A percentile compares a stretch with the other conserved stretches of the same genome.
These are phyloP conservation scores for Spatholobus suberectus DNA, from an alignment of 306 rosid genomes.

Conservation along the genomic window DNA sequence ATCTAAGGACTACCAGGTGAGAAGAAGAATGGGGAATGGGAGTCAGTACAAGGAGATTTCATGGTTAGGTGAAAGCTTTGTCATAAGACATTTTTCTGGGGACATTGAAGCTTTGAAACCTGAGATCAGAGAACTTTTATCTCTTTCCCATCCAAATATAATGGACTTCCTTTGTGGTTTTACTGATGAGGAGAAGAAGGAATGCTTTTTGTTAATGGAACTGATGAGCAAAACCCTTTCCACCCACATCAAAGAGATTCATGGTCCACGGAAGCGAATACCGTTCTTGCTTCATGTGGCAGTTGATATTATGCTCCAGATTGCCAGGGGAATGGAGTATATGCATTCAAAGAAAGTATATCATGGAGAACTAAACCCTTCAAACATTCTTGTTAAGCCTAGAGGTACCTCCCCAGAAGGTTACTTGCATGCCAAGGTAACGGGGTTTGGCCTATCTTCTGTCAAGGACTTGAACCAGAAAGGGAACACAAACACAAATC, in stretches of 20 bases:
- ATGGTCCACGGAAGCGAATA: constrained; percentile 64
- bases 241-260: constrained; percentile 67
- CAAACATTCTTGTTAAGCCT: constrained; percentile 70
- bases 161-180: constrained; percentile 72
- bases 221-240: constrained; percentile 76
- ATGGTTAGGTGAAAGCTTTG: constrained; percentile 91
- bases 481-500: constrained; percentile 53
- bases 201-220: constrained; percentile 78
- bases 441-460: constrained; percentile 69
- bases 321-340: constrained; percentile 90
- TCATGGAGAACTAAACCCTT: constrained; percentile 80
- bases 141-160: constrained; percentile 87
- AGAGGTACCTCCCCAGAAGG: constrained; percentile 74
- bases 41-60: constrained; percentile 76
- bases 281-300: constrained; percentile 80
- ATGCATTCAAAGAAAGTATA: constrained; percentile 73
- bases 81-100: constrained; percentile 66
- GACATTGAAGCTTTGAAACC: constrained; percentile 67
- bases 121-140: constrained; percentile 63
- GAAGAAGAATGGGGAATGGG: constrained; percentile 77
- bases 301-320: constrained; percentile 91
- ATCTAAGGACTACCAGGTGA: constrained; percentile 75
- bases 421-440: constrained; percentile 71
- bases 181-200: constrained; percentile 79
- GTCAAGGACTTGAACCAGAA: constrained; percentile 51